Evolutionary conservation across 352 stramenopile species (phyloP).

Genomic region (Halophytophthora polymorphica): DNA sequence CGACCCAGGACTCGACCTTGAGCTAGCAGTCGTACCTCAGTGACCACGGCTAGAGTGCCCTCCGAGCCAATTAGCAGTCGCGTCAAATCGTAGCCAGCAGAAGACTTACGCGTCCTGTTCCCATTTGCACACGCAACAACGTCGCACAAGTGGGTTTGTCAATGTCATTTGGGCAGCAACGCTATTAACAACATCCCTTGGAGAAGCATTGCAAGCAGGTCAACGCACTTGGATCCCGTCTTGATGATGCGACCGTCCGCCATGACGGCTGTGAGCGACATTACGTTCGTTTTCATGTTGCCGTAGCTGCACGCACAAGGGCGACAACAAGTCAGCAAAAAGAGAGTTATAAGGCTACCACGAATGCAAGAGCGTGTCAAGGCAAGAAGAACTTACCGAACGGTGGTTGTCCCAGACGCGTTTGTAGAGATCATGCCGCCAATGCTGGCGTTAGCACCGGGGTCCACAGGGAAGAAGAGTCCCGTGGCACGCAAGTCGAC

Average conservation of each 20-base stretch:
- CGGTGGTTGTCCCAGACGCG: slow-evolving; percentile 88
- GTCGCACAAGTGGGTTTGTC: too few species aligned
- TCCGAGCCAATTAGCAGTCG: slow-evolving; percentile 94
- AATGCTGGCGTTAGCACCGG: slow-evolving; percentile 94
- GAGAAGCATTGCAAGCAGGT: not conserved
- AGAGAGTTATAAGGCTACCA: not conserved
- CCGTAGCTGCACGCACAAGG: slow-evolving; percentile 63
- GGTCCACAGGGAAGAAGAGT: slow-evolving; percentile 97
- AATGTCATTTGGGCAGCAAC: too few species aligned
- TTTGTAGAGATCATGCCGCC: slow-evolving; percentile 95
- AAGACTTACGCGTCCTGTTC: slow-evolving; percentile 93
- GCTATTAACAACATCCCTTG: too few species aligned
- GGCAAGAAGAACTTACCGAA: slow-evolving; percentile 48
- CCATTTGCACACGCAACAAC: not conserved
- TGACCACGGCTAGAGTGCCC: slow-evolving; percentile 95
- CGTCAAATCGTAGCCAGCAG: slow-evolving; percentile 96
- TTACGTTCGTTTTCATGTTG: slow-evolving; percentile 97
- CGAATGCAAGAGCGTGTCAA: too few species aligned
- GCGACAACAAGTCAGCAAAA: not conserved
- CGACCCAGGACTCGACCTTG: not conserved
- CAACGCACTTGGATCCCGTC: slow-evolving; percentile 80
- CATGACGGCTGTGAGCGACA: slow-evolving; percentile 92
- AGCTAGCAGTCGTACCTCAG: slow-evolving; percentile 48
- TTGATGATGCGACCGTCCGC: slow-evolving; percentile 85
- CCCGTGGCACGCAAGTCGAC: slow-evolving; percentile 81